A percentile compares a stretch with the other conserved stretches of the same genome.
phyloP scores from a whole-genome alignment of 768 basidiomycete genomes.

The Zangia roseola region DNA sequence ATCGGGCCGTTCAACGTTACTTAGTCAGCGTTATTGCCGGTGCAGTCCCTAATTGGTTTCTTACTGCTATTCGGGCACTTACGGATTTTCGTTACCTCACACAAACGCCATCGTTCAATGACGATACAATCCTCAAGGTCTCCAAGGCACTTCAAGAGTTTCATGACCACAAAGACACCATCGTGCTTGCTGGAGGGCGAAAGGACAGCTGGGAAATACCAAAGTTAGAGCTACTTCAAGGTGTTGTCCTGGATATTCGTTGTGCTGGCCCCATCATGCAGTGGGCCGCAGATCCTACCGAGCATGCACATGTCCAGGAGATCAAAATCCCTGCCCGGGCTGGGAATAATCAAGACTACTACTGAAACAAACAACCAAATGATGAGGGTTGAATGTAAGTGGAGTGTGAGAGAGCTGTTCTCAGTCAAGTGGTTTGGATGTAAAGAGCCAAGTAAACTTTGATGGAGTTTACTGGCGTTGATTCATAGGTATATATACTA shows the following conservation, averaged over 20 bases:
- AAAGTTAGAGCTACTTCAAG: conserved; percentile 2
- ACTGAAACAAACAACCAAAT: too few relatives aligned
- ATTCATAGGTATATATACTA: too few relatives aligned
- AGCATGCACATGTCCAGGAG: not conserved
- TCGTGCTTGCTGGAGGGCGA: conserved; percentile 25
- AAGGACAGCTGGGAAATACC: not conserved
- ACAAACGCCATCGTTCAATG: conserved; percentile 34
- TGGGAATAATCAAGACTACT: not conserved
- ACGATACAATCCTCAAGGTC: conserved; percentile 28
- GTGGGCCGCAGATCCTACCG: not conserved
- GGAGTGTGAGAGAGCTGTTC: too few relatives aligned
- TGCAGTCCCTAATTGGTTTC: not conserved
- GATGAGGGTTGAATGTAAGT: too few relatives aligned
- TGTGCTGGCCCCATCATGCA: not conserved
- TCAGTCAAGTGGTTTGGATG: too few relatives aligned
- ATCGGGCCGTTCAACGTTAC: conserved; percentile 18
- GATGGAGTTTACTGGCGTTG: too few relatives aligned
- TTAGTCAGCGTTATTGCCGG: conserved; percentile 18
- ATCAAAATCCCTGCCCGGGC: not conserved
- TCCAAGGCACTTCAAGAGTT: conserved; percentile 30
- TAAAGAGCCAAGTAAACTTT: too few relatives aligned
- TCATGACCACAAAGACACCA: conserved; percentile 37
- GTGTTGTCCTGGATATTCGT: not conserved
- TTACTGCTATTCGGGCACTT: conserved; percentile 21
- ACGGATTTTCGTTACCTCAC: conserved; percentile 42